Evolutionary conservation across 129 eudicot genomes (phyloP).

Genomic region (Oenanthe sinensis): DNA sequence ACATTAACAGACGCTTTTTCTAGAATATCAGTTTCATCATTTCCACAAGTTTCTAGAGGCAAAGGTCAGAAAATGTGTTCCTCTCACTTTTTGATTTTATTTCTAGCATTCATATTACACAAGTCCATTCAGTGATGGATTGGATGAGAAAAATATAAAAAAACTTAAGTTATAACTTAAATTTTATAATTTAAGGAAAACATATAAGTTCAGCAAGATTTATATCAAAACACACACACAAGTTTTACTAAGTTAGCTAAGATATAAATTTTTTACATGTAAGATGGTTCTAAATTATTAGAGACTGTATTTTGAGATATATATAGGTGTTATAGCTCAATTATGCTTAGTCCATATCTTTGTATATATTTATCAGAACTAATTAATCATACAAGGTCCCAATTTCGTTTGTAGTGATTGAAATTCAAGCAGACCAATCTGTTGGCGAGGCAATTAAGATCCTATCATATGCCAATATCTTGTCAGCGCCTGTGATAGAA

Average conservation of each 20-base stretch:
- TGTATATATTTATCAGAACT: slow-evolving; percentile 2
- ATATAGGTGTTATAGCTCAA: background rate
- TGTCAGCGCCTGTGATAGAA: slow-evolving; percentile 73
- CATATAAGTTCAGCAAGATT: background rate
- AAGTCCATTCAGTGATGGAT: background rate
- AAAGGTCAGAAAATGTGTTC: slow-evolving; percentile 36
- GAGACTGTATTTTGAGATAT: background rate
- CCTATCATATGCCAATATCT: slow-evolving; percentile 72
- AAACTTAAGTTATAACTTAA: background rate
- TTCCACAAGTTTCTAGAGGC: slow-evolving; percentile 78
- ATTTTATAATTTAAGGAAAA: background rate
- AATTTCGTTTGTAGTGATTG: slow-evolving; percentile 49
- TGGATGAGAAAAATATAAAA: background rate
- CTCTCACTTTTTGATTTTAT: background rate
- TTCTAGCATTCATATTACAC: background rate
- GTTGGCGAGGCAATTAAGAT: slow-evolving; percentile 65
- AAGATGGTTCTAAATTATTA: background rate
- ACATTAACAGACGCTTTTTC: slow-evolving; percentile 63
- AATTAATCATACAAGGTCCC: background rate
- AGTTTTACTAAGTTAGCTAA: background rate
- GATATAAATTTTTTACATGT: background rate
- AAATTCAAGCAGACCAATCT: slow-evolving; percentile 65
- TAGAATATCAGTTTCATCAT: slow-evolving; percentile 70
- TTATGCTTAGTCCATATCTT: too few species aligned
- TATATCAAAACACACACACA: background rate